Evolutionary conservation across 2,329 filamentous ascomycete species (phyloP).

Genomic region (Periconia digitata): DNA sequence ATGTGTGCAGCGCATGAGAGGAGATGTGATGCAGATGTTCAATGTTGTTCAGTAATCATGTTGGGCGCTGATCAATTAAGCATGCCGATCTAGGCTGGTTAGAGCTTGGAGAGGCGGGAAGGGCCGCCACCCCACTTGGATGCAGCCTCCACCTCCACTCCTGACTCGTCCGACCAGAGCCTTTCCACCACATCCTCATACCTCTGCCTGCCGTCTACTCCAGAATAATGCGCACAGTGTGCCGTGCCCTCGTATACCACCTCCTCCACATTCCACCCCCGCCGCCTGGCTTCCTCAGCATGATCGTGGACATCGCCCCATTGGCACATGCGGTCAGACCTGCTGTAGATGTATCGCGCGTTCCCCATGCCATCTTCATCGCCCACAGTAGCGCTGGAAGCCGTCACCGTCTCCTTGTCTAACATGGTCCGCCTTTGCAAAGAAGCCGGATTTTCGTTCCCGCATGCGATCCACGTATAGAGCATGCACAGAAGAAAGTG

Average conservation of each 20-base stretch:
- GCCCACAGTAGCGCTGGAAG: not conserved
- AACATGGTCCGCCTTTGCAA: not conserved
- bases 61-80: too few species aligned
- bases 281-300: slow-evolving; percentile 46
- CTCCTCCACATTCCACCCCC: slow-evolving; percentile 51
- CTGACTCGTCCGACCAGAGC: too few species aligned
- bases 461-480: slow-evolving; percentile 4
- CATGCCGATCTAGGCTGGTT: too few species aligned
- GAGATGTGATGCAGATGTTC: too few species aligned
- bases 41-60: too few species aligned
- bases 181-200: too few species aligned
- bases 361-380: not conserved
- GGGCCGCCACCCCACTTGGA: too few species aligned
- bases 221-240: too few species aligned
- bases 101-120: too few species aligned
- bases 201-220: too few species aligned
- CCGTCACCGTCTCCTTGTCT: slow-evolving; percentile 4
- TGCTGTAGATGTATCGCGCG: slow-evolving; percentile 54
- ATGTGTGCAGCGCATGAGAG: too few species aligned
- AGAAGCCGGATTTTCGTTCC: not conserved
- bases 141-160: too few species aligned
- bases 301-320: slow-evolving; percentile 57
- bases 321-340: slow-evolving; percentile 55
- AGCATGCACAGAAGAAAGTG: not conserved
- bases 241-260: slow-evolving; percentile 57